Conservation (phyloP, 305 asterid genomes). For the Fraxinus velutina region DNA sequence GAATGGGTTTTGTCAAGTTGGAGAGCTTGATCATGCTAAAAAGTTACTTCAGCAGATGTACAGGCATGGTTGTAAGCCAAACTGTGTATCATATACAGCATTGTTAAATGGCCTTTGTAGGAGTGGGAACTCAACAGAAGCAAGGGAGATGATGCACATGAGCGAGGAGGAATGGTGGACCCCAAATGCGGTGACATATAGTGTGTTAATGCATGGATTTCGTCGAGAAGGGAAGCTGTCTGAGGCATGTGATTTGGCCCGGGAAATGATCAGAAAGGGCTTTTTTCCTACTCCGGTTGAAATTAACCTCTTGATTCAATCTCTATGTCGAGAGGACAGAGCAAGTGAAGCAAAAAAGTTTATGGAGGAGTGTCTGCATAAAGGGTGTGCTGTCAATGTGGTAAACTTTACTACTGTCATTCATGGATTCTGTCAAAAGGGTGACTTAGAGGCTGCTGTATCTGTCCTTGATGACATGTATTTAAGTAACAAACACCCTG, state of each 20-base stretch:
- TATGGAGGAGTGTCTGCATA: slow-evolving; percentile 70
- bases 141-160: slow-evolving; percentile 73
- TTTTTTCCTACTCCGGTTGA: slow-evolving; percentile 78
- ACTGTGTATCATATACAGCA: slow-evolving; percentile 74
- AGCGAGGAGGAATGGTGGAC: slow-evolving; percentile 82
- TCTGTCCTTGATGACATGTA: slow-evolving; percentile 93
- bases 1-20: slow-evolving; percentile 61
- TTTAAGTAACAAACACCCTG: slow-evolving; percentile 82
- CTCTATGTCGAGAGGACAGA: slow-evolving; percentile 54
- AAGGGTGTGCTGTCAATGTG: slow-evolving; percentile 80
- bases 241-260: slow-evolving; percentile 61
- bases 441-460: slow-evolving; percentile 69
- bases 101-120: slow-evolving; percentile 73
- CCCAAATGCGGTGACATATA: slow-evolving; percentile 72
- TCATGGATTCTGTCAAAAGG: slow-evolving; percentile 73
- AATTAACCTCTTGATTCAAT: slow-evolving; percentile 71
- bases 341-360: slow-evolving; percentile 56
- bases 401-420: slow-evolving; percentile 81
- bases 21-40: slow-evolving; percentile 70
- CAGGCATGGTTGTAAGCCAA: slow-evolving; percentile 78
- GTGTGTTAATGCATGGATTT: slow-evolving; percentile 82
- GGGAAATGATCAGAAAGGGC: slow-evolving; percentile 73
- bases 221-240: slow-evolving; percentile 79
- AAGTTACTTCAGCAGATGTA: slow-evolving; percentile 73
- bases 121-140: slow-evolving; percentile 65